A percentile compares a stretch with the other conserved stretches of the same genome.
Conservation (phyloP, 2,329 filamentous ascomycete species). For the Cladosporium sp. region DNA sequence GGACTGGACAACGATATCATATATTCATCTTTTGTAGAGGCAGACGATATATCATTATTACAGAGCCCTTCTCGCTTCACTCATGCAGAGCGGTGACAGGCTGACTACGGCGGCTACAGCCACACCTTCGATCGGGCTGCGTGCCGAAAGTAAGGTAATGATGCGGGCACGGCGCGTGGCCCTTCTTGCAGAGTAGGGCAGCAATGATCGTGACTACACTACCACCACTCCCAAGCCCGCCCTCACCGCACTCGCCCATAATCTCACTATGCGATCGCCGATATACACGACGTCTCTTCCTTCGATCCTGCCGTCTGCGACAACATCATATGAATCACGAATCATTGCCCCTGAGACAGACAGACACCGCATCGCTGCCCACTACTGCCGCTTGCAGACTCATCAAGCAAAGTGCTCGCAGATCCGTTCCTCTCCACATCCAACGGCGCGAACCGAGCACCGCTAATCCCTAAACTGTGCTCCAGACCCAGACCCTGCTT, state of each 20-base stretch:
- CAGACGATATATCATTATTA: not conserved
- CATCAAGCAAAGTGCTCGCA: constrained; percentile 5
- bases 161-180: not conserved
- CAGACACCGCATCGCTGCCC: not conserved
- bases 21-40: not conserved
- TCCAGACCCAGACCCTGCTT: constrained; percentile 5
- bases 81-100: not conserved
- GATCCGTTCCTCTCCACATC: constrained; percentile 1
- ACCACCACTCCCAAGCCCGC: not conserved
- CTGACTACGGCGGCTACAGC: not conserved
- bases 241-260: not conserved
- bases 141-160: not conserved
- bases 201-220: not conserved
- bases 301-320: not conserved
- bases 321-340: not conserved
- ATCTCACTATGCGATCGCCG: not conserved
- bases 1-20: not conserved
- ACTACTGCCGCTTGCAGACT: constrained; percentile 2
- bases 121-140: not conserved
- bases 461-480: not conserved
- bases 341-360: not conserved
- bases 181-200: not conserved
- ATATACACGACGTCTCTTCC: not conserved
- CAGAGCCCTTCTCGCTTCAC: not conserved
- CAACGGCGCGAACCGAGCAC: not conserved